A percentile compares a stretch with the other conserved stretches of the same genome.
phyloP scores from a whole-genome alignment of 2,329 filamentous ascomycete genomes.

The Botrytis medusae region DNA sequence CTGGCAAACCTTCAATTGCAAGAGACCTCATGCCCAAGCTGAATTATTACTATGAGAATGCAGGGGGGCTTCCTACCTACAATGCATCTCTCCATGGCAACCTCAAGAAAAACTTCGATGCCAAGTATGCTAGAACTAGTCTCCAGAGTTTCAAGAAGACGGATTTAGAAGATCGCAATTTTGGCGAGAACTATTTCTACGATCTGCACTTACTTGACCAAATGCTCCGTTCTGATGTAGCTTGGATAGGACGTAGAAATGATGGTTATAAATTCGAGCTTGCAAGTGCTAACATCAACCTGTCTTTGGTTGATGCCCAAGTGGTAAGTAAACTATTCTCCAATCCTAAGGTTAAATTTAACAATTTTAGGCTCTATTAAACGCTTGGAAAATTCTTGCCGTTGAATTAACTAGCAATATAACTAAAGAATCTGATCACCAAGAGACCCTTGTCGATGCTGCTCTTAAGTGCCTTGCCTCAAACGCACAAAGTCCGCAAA shows the following conservation, averaged over 20 bases:
- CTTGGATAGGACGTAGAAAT: slow-evolving; percentile 69
- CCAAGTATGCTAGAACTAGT: slow-evolving; percentile 70
- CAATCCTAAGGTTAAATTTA: slow-evolving; percentile 27
- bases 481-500: slow-evolving; percentile 70
- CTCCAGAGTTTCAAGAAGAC: slow-evolving; percentile 82
- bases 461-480: slow-evolving; percentile 75
- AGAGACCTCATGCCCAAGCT: slow-evolving; percentile 72
- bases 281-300: slow-evolving; percentile 81
- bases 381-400: slow-evolving; percentile 85
- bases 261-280: slow-evolving; percentile 82
- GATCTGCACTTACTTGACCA: slow-evolving; percentile 72
- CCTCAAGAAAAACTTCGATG: slow-evolving; percentile 79
- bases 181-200: slow-evolving; percentile 83
- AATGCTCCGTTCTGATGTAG: slow-evolving; percentile 73
- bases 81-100: slow-evolving; percentile 85
- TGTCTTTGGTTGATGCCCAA: slow-evolving; percentile 91
- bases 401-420: slow-evolving; percentile 71
- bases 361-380: slow-evolving; percentile 66
- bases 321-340: slow-evolving; percentile 56
- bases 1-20: slow-evolving; percentile 65
- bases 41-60: slow-evolving; percentile 76
- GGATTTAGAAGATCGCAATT: slow-evolving; percentile 58
- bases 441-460: slow-evolving; percentile 55
- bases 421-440: slow-evolving; percentile 29
- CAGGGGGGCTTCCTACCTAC: slow-evolving; percentile 76